These are phyloP conservation scores for Macaranga tanarius DNA, from an alignment of 441 rosid species.

Conservation along the genomic window DNA sequence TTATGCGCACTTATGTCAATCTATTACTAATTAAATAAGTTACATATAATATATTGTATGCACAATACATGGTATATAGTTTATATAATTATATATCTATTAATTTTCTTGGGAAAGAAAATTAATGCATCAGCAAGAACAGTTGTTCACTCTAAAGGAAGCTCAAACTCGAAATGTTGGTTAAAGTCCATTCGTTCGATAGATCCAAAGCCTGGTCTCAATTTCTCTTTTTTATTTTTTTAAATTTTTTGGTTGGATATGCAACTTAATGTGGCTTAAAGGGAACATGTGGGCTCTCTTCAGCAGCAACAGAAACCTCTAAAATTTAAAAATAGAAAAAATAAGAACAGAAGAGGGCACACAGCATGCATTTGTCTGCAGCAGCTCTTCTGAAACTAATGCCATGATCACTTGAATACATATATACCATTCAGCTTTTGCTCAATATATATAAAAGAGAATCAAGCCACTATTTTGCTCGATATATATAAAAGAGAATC, in stretches of 20 bases:
- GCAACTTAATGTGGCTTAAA: background rate
- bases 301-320: constrained; percentile 27
- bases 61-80: background rate
- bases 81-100: background rate
- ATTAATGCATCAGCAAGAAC: constrained; percentile 36
- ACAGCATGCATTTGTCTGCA: constrained; percentile 35
- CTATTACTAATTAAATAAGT: background rate
- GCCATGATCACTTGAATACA: constrained; percentile 1
- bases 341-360: constrained; percentile 30
- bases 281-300: constrained; percentile 64
- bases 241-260: background rate
- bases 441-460: background rate
- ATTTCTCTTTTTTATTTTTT: background rate
- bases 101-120: constrained; percentile 40
- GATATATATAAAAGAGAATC: no score
- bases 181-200: constrained; percentile 37
- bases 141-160: constrained; percentile 30
- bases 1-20: background rate
- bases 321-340: background rate
- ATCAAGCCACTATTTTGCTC: no score
- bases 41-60: background rate
- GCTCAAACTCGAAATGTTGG: constrained; percentile 28
- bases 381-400: constrained; percentile 23
- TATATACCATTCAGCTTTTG: constrained; percentile 21
- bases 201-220: constrained; percentile 51